A percentile compares a stretch with the other conserved stretches of the same genome.
phyloP scores from a whole-genome alignment of 169 alveolate genomes.

The Amoebophrya sp. region DNA sequence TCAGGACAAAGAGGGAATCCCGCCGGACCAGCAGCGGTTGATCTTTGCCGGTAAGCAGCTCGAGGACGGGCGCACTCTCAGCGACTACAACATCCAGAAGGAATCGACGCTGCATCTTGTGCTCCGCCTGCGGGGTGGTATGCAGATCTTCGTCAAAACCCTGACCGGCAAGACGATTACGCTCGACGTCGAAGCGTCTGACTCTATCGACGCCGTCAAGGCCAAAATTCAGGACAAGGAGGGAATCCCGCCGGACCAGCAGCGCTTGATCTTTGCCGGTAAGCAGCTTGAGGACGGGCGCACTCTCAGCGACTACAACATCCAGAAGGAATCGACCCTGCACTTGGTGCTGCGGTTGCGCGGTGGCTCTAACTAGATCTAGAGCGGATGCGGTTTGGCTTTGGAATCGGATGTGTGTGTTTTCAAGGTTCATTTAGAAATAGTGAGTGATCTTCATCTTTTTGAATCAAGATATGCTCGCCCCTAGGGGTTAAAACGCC shows the following conservation, averaged over 20 bases:
- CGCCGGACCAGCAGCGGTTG: conserved; percentile 99
- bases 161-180: conserved; percentile 81
- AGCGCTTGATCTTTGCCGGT: conserved; percentile 97
- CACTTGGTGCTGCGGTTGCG: conserved; percentile 78
- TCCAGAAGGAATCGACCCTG: conserved; percentile 75
- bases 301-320: conserved; percentile 94
- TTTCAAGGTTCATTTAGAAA: too few relatives aligned
- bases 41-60: conserved; percentile 98
- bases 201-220: conserved; percentile 79
- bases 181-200: conserved; percentile 84
- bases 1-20: conserved; percentile 60
- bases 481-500: too few relatives aligned
- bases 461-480: too few relatives aligned
- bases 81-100: too few relatives aligned
- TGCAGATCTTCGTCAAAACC: conserved; percentile 87
- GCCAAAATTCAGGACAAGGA: conserved; percentile 44
- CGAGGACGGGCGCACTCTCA: too few relatives aligned
- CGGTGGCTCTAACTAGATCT: too few relatives aligned
- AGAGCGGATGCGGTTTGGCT: too few relatives aligned
- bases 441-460: too few relatives aligned
- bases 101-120: too few relatives aligned
- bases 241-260: conserved; percentile 97
- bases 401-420: too few relatives aligned
- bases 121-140: too few relatives aligned
- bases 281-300: conserved; percentile 97